Conservation (phyloP, 306 rosid genomes). For the Vicia sativa region DNA sequence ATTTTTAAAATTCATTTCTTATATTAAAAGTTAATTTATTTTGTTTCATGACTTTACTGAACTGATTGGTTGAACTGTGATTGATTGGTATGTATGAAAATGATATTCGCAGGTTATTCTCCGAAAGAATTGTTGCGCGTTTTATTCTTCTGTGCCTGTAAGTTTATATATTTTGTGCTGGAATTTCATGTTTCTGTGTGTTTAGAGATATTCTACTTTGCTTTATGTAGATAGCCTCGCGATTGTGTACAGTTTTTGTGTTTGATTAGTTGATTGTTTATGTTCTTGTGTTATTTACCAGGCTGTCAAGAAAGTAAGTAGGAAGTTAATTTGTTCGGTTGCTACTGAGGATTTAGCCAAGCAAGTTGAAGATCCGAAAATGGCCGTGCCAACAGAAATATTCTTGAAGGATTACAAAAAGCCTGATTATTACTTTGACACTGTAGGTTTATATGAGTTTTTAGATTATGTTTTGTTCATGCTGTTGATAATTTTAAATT, state of each 20-base stretch:
- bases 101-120: conserved; percentile 52
- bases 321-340: conserved; percentile 76
- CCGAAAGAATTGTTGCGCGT: conserved; percentile 41
- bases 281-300: conserved; percentile 45
- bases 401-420: conserved; percentile 86
- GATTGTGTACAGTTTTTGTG: conserved; percentile 18
- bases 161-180: conserved; percentile 42
- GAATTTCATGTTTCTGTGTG: not conserved
- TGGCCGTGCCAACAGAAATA: conserved; percentile 83
- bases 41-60: conserved; percentile 25
- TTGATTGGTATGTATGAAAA: not conserved
- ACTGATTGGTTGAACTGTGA: conserved; percentile 17
- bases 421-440: conserved; percentile 93
- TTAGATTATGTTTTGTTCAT: conserved; percentile 31
- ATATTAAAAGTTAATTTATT: not conserved
- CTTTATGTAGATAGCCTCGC: conserved; percentile 2
- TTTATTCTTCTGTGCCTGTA: conserved; percentile 56
- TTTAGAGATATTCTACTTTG: conserved; percentile 1
- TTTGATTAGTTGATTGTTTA: conserved; percentile 26
- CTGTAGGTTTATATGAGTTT: conserved; percentile 47
- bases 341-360: conserved; percentile 65
- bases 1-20: not conserved
- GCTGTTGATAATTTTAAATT: conserved; percentile 22
- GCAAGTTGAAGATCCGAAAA: conserved; percentile 69
- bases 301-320: conserved; percentile 57